Evolutionary conservation across 148 eudicot species (phyloP).

Genomic region (Rhododendron molle): DNA sequence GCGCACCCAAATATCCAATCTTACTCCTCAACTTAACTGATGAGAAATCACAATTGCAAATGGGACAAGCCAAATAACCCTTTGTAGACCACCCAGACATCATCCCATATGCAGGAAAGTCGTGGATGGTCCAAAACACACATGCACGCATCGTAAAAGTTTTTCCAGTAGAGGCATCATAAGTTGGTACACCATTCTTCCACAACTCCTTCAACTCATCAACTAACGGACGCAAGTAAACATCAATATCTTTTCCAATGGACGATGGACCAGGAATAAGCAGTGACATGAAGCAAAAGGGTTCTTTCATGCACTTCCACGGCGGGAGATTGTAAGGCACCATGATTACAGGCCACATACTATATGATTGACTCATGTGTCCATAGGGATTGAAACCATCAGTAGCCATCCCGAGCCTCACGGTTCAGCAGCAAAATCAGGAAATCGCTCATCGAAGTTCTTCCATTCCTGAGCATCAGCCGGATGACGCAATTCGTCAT

Average conservation of each 20-base stretch:
- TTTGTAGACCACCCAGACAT: background rate
- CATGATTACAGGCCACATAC: background rate
- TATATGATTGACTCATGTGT: background rate
- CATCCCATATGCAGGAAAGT: background rate
- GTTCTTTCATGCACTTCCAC: too few relatives aligned
- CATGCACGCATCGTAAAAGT: background rate
- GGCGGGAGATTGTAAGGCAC: too few relatives aligned
- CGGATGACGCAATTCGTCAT: background rate
- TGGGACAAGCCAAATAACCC: background rate
- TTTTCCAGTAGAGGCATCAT: too few relatives aligned
- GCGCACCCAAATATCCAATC: background rate
- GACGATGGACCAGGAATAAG: too few relatives aligned
- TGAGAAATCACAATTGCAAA: background rate
- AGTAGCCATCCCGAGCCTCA: background rate
- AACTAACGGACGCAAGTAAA: background rate
- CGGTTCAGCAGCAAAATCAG: background rate
- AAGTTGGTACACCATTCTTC: background rate
- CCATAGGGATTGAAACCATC: background rate
- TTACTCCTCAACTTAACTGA: background rate
- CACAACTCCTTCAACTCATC: background rate
- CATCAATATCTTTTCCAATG: background rate
- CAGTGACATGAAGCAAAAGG: too few relatives aligned
- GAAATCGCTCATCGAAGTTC: background rate
- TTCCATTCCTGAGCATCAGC: background rate
- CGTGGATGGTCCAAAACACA: background rate